Percentiles rank a stretch among this genome's conserved stretches.
Evolutionary conservation across 306 rosid genomes (phyloP).

Genomic region (Citrullus amarus): DNA sequence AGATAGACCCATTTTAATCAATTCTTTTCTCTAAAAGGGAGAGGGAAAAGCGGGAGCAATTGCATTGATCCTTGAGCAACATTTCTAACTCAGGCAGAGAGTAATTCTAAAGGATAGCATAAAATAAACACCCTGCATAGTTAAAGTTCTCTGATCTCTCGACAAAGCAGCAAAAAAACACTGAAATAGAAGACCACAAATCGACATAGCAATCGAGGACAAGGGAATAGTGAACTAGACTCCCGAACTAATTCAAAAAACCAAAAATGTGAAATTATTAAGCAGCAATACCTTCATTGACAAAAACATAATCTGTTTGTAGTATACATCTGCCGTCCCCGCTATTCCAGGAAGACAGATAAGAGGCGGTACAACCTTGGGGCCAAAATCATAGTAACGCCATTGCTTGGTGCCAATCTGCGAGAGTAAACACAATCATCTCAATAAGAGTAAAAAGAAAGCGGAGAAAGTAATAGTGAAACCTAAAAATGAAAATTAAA

Average conservation of each 20-base stretch:
- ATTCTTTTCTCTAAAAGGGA: not conserved
- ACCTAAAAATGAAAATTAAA: not conserved
- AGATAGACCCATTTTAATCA: not conserved
- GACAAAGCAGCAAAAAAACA: not conserved
- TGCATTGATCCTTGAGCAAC: not conserved
- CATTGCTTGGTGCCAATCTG: constrained; percentile 95
- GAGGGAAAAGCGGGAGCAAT: not conserved
- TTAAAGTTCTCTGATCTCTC: not conserved
- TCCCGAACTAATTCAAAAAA: not conserved
- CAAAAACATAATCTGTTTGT: constrained; percentile 89
- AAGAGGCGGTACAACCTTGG: constrained; percentile 88
- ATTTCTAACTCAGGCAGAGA: not conserved
- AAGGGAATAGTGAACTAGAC: not conserved
- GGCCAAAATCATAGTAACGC: constrained; percentile 98
- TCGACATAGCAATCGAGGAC: not conserved
- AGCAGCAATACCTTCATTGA: constrained; percentile 61
- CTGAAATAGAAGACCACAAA: not conserved
- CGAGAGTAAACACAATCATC: not conserved
- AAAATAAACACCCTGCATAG: not conserved
- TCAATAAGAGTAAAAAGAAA: not conserved
- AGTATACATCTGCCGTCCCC: constrained; percentile 92
- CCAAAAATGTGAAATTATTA: not conserved
- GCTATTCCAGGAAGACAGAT: constrained; percentile 97
- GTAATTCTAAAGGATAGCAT: not conserved
- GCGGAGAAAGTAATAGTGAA: not conserved